Evolutionary conservation across 1,284 basidiomycete genomes (phyloP).

Genomic region (Pyrrhoderma lamaoense): DNA sequence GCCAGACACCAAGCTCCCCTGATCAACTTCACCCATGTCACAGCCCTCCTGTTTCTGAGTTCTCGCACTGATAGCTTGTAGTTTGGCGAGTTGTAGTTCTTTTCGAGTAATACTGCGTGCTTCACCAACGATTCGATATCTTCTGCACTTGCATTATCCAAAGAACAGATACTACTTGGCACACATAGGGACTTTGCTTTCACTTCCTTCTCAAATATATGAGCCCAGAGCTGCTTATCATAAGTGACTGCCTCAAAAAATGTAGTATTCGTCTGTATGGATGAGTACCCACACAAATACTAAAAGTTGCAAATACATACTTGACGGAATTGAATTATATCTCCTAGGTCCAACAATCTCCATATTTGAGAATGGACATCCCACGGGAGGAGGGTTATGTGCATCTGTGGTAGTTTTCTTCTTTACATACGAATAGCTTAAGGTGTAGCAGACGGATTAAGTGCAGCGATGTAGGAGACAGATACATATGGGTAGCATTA

Average conservation of each 20-base stretch:
- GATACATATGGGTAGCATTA: too few relatives aligned
- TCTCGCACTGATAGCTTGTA: background rate
- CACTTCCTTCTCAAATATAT: background rate
- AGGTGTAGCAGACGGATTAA: too few relatives aligned
- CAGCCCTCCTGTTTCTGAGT: background rate
- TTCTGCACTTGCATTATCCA: background rate
- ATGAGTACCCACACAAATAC: background rate
- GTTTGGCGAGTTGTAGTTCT: background rate
- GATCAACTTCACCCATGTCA: conserved; percentile 11
- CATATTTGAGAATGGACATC: background rate
- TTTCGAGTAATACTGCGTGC: background rate
- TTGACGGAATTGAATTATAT: background rate
- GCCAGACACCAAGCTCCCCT: conserved; percentile 6
- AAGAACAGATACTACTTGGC: background rate
- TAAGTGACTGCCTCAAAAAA: background rate
- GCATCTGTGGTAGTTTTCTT: too few relatives aligned
- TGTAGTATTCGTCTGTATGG: background rate
- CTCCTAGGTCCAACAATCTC: background rate
- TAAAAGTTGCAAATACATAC: background rate
- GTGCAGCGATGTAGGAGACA: too few relatives aligned
- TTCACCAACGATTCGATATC: conserved; percentile 8
- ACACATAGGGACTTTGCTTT: background rate
- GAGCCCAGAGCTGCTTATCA: conserved; percentile 8
- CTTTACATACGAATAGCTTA: too few relatives aligned
- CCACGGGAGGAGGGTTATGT: background rate